Evolutionary conservation across 192 early-diverging fungal genomes (phyloP).

Genomic region (Podochytrium sp.): DNA sequence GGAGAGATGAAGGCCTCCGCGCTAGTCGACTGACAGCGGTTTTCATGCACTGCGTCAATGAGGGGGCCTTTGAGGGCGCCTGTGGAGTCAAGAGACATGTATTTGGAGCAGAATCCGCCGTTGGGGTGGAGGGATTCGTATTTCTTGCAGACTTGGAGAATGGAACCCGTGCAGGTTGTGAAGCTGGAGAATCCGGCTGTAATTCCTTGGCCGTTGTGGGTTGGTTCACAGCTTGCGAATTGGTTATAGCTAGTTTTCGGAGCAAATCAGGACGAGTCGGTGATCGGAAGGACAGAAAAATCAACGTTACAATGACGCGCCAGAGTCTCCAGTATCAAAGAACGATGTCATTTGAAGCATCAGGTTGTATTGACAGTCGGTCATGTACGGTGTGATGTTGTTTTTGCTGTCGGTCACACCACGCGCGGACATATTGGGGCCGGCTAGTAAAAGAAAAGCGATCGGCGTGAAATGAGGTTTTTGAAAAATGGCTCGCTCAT

Average conservation of each 20-base stretch:
- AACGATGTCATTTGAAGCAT: slow-evolving; percentile 23
- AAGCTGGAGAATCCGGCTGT: slow-evolving; percentile 24
- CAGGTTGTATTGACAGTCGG: slow-evolving; percentile 23
- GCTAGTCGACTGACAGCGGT: background rate
- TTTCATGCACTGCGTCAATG: background rate
- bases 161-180: slow-evolving; percentile 18
- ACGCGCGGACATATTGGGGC: background rate
- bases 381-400: background rate
- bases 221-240: slow-evolving; percentile 10
- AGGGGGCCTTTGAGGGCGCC: background rate
- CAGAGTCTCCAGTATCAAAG: too few species aligned
- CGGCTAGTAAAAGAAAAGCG: too few species aligned
- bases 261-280: too few species aligned
- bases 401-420: background rate
- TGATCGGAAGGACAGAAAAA: too few species aligned
- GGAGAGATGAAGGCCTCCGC: background rate
- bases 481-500: too few species aligned
- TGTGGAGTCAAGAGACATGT: background rate
- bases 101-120: background rate
- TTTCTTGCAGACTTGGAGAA: slow-evolving; percentile 19
- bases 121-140: background rate
- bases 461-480: too few species aligned
- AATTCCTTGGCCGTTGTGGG: slow-evolving; percentile 20
- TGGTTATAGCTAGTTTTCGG: background rate
- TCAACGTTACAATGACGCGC: too few species aligned